Evolutionary conservation across 257 asterid genomes (phyloP), one percentile per base, ranked within the genome.

Genomic region (Craterostigma plantagineum): DNA sequence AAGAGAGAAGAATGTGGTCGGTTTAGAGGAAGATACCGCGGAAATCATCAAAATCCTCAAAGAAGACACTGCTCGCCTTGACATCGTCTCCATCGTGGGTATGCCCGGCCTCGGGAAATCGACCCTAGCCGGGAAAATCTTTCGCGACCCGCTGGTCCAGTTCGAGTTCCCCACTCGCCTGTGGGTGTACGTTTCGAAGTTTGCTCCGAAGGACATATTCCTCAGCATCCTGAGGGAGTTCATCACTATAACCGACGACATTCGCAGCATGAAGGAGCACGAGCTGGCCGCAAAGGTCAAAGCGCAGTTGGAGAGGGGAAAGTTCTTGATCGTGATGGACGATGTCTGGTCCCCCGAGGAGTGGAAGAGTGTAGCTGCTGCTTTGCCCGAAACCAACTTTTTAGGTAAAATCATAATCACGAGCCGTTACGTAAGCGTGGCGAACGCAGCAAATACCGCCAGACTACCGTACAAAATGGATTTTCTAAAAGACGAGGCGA

Each of bases 401-500:
- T 5, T 18, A 11, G 51, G 51, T n/a, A 46, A 46, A 12, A 7
- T 46, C 23, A 5, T 46, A 18, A 34, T 46, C 33, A 46, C 51
- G 7, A 46, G 51, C 18, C 51, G 51, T n/a, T 0, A 1, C 15
- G 16, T 3, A 4, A 6, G 3, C 33, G 51, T 46, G 39, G 51
- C 51, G 30, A 2, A 2, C 10, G 5, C 12, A 14, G 51, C 51
- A 5, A 46, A 46, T 33, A 3, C 23, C 7, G 36, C 6, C 35
- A 35, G 43, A 6, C 2, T 13, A 3, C 70, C 70, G 11, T 73
- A 61, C 48, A 18, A 17, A 16, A 70, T 14, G 50, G 70, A 7
- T 63, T 70, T 35, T 39, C 69, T 4, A 45, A 8, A 0, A 2
- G 33, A 10, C 1, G 39, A 55, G 0, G 77, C 69, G 46, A 73